These are phyloP conservation scores for Eutypella sp. DNA, from an alignment of 2,329 filamentous ascomycete genomes.

Conservation along the genomic window DNA sequence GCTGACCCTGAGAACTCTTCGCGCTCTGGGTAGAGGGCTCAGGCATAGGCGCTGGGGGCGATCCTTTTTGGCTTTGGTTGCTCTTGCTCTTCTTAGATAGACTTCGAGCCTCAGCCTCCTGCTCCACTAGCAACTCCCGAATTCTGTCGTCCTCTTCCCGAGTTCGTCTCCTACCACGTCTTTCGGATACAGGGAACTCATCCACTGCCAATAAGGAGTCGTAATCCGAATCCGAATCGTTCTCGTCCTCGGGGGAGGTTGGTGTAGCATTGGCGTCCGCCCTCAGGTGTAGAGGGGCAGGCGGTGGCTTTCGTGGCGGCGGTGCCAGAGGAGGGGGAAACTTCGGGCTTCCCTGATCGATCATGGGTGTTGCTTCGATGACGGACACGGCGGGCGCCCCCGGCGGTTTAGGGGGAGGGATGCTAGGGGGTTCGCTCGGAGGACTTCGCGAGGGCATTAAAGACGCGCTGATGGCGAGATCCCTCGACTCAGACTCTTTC, in stretches of 20 bases:
- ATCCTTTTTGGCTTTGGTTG: slow-evolving; percentile 43
- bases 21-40: slow-evolving; percentile 21
- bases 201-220: slow-evolving; percentile 71
- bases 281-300: slow-evolving; percentile 73
- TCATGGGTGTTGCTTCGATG: slow-evolving; percentile 38
- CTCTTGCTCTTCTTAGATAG: slow-evolving; percentile 67
- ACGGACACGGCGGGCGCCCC: slow-evolving; percentile 33
- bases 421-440: slow-evolving; percentile 46
- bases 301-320: slow-evolving; percentile 74
- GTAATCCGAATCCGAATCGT: slow-evolving; percentile 72
- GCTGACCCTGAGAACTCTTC: slow-evolving; percentile 28
- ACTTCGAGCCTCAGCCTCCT: slow-evolving; percentile 66
- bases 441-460: slow-evolving; percentile 53
- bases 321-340: slow-evolving; percentile 52
- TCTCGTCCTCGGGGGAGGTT: slow-evolving; percentile 46
- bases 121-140: slow-evolving; percentile 62
- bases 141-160: slow-evolving; percentile 82
- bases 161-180: slow-evolving; percentile 75
- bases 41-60: slow-evolving; percentile 36
- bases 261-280: slow-evolving; percentile 29
- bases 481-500: slow-evolving; percentile 40
- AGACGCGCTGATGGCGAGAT: slow-evolving; percentile 45
- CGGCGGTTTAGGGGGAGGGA: slow-evolving; percentile 49
- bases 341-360: slow-evolving; percentile 41
- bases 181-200: slow-evolving; percentile 50